Percentiles rank a stretch among this genome's conserved stretches.
phyloP scores from a whole-genome alignment of 495 filamentous ascomycete species.

The Penicillium diatomitis region DNA sequence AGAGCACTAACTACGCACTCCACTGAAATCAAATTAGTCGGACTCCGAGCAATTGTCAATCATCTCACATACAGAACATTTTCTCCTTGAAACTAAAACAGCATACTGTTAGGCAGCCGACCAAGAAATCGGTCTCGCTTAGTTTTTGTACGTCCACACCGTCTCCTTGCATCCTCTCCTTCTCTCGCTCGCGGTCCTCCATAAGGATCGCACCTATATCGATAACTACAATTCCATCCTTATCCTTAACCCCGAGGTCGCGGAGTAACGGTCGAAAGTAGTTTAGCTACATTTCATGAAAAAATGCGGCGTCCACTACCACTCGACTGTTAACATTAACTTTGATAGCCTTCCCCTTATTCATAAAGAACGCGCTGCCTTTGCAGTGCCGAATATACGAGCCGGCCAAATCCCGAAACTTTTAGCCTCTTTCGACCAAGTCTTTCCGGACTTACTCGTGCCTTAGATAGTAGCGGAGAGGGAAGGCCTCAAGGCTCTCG shows the following conservation, averaged over 20 bases:
- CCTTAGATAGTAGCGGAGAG: constrained; percentile 15
- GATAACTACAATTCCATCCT: constrained; percentile 7
- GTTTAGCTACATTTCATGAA: constrained; percentile 19
- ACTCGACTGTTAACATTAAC: constrained; percentile 17
- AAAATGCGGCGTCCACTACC: constrained; percentile 17
- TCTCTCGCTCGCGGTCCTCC: constrained; percentile 15
- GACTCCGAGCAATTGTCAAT: constrained; percentile 1
- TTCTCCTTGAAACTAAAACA: constrained; percentile 24
- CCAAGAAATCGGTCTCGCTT: constrained; percentile 17
- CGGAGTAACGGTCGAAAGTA: constrained; percentile 17
- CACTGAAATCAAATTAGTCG: constrained; percentile 15
- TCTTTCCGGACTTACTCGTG: constrained; percentile 10
- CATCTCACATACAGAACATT: constrained; percentile 14
- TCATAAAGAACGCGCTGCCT: constrained; percentile 20
- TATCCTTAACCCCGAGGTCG: constrained; percentile 5
- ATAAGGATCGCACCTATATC: constrained; percentile 8
- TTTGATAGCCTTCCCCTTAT: constrained; percentile 16
- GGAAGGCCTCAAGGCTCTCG: constrained; percentile 19
- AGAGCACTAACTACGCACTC: constrained; percentile 25
- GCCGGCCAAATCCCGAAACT: constrained; percentile 18
- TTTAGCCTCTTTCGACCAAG: constrained; percentile 15
- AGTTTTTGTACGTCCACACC: constrained; percentile 12
- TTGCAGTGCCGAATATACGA: not conserved
- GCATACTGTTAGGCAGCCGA: constrained; percentile 16
- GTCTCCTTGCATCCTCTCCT: constrained; percentile 14